These are phyloP conservation scores for Candida anutae DNA, from an alignment of 1,139 yeast species.

Conservation along the genomic window DNA sequence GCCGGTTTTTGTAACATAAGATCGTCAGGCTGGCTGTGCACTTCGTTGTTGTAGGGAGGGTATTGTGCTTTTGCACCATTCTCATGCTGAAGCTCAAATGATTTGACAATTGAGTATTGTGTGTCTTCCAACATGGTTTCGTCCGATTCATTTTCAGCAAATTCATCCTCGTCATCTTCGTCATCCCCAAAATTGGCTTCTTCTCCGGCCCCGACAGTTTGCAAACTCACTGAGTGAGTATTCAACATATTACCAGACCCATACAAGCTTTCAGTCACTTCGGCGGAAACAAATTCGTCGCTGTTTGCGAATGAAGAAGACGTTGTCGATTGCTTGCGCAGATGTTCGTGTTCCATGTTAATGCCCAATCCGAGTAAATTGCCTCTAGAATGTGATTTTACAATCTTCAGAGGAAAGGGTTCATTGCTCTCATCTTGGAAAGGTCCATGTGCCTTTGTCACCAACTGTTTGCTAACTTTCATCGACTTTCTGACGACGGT, in stretches of 20 bases:
- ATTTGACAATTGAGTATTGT: slow-evolving; percentile 8
- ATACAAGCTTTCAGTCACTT: too few relatives aligned
- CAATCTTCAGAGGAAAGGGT: slow-evolving; percentile 4
- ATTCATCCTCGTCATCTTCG: slow-evolving; percentile 12
- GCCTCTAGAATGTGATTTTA: slow-evolving; percentile 18
- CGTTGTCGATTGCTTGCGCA: background rate
- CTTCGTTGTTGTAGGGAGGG: too few relatives aligned
- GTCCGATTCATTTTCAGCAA: slow-evolving; percentile 15
- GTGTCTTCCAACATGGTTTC: slow-evolving; percentile 16
- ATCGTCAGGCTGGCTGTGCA: too few relatives aligned
- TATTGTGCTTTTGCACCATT: too few relatives aligned
- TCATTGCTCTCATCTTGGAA: too few relatives aligned
- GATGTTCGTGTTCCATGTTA: slow-evolving; percentile 6
- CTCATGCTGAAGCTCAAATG: too few relatives aligned
- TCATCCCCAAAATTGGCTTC: slow-evolving; percentile 3
- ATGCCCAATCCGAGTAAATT: slow-evolving; percentile 29
- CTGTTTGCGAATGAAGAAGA: background rate
- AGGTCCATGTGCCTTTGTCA: background rate
- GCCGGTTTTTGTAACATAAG: too few relatives aligned
- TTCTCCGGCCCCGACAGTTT: slow-evolving; percentile 4
- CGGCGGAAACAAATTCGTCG: background rate
- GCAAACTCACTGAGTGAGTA: slow-evolving; percentile 5
- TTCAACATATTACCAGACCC: background rate
- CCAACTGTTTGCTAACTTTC: slow-evolving; percentile 1
- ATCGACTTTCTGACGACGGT: slow-evolving; percentile 23